Base-by-base conservation (phyloP, 345 rosid genomes). In the Camelina neglecta region DNA sequence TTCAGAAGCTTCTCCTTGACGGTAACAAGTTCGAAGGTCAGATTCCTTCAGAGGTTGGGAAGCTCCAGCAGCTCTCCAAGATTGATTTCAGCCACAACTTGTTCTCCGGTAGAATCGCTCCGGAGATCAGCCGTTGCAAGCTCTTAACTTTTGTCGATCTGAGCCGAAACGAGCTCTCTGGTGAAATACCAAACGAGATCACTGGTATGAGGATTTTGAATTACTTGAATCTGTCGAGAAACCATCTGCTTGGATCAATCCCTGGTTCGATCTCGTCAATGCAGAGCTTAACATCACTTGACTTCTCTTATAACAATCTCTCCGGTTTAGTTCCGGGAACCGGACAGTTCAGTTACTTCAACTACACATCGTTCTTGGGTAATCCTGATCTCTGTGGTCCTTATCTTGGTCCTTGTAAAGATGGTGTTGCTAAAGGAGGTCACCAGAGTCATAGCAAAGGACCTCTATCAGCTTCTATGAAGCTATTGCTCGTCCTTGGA, bases 211-310 rank as follows among this genome's bases (percentile, higher is more conserved):
- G 80, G 88, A 90, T 93, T 71, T 61, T 93, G 76, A 90, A 90
- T 69, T 93, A 93, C 85, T 86, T 93, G 56, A 93, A 93, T 80
- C 76, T 93, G 20, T 93, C 96, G 15, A 85, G 91, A 72, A 93
- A 93, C 77, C 87, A 87, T 81, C 84, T 93, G 11, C 58, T 85
- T 0, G 98, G 98, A 39, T 64, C 82, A 69, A 86, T 93, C 76
- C 98, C 98, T 12, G 26, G 86, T 6, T 84, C 98, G 2, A 84
- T 93, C 65, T 73, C 98, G 21, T 71, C 85, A 39, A 93, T 93
- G 98, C 98, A 90, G 83, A 90, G 96, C 76, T 85, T 93, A 72
- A 93, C 98, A 6, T 89, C 96, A 6, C 93, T 93, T 50, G 98
- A 93, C 85, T 93, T 93, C 74, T 90, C 96, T 2, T 93, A 87